phyloP scores from a whole-genome alignment of 331 rosid genomes.

The Acacia pycnantha region DNA sequence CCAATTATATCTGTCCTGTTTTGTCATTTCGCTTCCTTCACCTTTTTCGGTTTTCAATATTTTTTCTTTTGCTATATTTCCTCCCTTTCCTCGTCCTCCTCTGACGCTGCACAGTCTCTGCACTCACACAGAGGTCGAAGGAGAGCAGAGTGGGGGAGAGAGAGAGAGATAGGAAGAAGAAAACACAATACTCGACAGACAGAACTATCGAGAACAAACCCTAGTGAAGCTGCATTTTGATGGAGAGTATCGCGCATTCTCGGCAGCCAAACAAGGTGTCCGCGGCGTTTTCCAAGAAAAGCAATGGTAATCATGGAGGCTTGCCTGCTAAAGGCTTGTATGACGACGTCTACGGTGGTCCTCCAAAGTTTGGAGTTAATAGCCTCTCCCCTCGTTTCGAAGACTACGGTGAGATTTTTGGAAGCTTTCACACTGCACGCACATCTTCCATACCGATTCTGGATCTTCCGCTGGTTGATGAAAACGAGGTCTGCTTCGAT shows the following conservation, averaged over 20 bases:
- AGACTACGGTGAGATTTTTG: conserved; percentile 93
- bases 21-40: conserved; percentile 29
- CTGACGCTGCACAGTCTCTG: conserved; percentile 39
- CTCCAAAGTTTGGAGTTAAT: conserved; percentile 68
- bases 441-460: conserved; percentile 86
- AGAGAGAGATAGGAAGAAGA: neutral
- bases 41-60: conserved; percentile 27
- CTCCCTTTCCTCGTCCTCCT: conserved; percentile 44
- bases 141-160: neutral
- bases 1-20: conserved; percentile 33
- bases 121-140: conserved; percentile 40
- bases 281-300: conserved; percentile 51
- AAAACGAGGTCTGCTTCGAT: conserved; percentile 65
- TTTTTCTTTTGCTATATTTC: conserved; percentile 16
- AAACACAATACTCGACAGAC: neutral
- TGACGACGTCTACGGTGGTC: conserved; percentile 93
- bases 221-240: conserved; percentile 44
- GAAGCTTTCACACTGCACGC: conserved; percentile 72
- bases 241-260: conserved; percentile 79
- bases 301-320: conserved; percentile 36
- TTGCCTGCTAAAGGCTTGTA: conserved; percentile 48
- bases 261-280: conserved; percentile 61
- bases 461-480: conserved; percentile 78
- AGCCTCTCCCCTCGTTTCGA: conserved; percentile 83
- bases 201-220: conserved; percentile 24